These are phyloP conservation scores for Penicillium sp. DNA, from an alignment of 2,329 filamentous ascomycete species.

Conservation along the genomic window DNA sequence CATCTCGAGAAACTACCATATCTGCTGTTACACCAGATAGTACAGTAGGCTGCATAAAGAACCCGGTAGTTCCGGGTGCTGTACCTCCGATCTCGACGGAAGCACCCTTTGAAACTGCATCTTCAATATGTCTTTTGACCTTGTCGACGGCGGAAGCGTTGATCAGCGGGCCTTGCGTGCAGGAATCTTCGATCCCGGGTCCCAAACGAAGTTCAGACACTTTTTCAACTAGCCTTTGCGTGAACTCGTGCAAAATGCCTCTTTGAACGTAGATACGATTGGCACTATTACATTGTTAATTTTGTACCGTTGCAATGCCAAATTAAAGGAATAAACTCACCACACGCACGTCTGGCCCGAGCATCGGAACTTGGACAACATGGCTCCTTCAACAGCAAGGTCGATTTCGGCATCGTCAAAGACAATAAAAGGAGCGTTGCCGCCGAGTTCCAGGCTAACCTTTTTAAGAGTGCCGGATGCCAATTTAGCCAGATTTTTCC, in stretches of 20 bases:
- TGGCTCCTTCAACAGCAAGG: background rate
- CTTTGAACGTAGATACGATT: background rate
- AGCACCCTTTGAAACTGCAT: conserved; percentile 5
- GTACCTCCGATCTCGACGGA: no score
- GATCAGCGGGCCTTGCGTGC: conserved; percentile 9
- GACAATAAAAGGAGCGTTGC: conserved; percentile 38
- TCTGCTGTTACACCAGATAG: conserved; percentile 82
- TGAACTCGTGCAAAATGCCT: background rate
- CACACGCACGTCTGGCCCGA: conserved; percentile 14
- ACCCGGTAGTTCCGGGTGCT: no score
- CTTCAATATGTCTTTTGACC: background rate
- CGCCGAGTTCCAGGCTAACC: conserved; percentile 47
- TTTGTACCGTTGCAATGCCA: no score
- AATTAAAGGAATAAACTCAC: background rate
- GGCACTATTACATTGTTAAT: background rate
- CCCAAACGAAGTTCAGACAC: background rate
- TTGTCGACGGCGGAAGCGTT: conserved; percentile 7
- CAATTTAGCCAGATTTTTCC: conserved; percentile 20
- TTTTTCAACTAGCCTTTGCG: background rate
- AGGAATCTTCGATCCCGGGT: background rate
- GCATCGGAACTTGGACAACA: conserved; percentile 6
- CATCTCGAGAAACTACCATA: conserved; percentile 83
- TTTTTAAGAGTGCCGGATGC: conserved; percentile 42
- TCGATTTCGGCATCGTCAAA: no score
- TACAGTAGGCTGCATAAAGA: conserved; percentile 87